Conservation (phyloP, 2,329 filamentous ascomycete genomes). For the Gremmenia infestans region DNA sequence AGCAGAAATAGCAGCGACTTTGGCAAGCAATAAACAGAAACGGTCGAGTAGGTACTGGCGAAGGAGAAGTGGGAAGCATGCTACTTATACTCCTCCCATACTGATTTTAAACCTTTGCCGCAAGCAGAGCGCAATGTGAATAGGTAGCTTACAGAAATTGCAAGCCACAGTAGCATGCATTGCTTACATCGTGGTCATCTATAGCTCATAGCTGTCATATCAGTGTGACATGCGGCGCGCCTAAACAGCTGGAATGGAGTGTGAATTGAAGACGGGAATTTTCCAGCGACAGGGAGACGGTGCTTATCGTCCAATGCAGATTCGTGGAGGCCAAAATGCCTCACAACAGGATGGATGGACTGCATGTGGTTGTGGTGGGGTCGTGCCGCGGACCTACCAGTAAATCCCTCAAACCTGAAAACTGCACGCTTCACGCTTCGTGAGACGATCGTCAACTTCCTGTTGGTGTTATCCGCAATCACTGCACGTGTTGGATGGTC, state of each 20-base stretch:
- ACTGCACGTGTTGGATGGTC: background rate
- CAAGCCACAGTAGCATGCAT: background rate
- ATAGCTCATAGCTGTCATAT: background rate
- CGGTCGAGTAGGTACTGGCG: background rate
- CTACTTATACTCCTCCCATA: background rate
- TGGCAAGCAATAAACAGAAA: background rate
- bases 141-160: background rate
- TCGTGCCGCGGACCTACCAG: background rate
- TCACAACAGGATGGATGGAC: conserved; percentile 14
- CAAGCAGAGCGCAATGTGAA: background rate
- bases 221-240: background rate
- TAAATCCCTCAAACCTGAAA: background rate
- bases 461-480: background rate
- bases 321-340: conserved; percentile 30
- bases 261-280: background rate
- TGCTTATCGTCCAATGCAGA: conserved; percentile 23
- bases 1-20: background rate
- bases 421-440: background rate
- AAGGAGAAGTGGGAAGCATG: background rate
- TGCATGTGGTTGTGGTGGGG: background rate
- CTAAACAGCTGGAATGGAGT: background rate
- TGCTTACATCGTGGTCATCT: background rate
- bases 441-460: background rate
- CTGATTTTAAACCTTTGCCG: background rate
- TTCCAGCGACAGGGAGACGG: background rate